phyloP scores from a whole-genome alignment of 2,329 filamentous ascomycete species.

The Ceratocystis ficicola region DNA sequence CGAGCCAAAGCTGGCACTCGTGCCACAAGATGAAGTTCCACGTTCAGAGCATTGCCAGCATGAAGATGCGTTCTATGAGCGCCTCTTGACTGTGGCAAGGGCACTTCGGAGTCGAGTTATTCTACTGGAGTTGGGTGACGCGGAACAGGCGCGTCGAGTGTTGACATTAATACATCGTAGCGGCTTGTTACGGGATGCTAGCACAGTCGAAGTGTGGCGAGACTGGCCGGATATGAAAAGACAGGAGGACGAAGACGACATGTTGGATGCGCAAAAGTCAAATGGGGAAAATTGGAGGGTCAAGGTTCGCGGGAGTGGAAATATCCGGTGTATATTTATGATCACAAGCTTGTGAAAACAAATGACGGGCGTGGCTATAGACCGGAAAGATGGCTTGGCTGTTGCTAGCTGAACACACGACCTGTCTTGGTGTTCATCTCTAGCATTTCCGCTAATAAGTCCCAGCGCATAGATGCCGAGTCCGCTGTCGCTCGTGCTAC shows the following conservation, averaged over 20 bases:
- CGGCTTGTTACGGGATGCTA: constrained; percentile 22
- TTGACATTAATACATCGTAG: constrained; percentile 32
- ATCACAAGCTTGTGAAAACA: constrained; percentile 11
- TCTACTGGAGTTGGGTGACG: constrained; percentile 60
- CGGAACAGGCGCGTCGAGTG: constrained; percentile 51
- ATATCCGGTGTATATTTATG: constrained; percentile 21
- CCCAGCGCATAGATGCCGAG: constrained; percentile 51
- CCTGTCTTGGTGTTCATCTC: constrained; percentile 35
- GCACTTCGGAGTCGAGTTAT: constrained; percentile 42
- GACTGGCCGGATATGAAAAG: constrained; percentile 44
- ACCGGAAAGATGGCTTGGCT: not conserved
- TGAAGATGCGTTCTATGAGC: constrained; percentile 54
- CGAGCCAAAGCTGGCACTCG: constrained; percentile 70
- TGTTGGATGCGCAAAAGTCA: not conserved
- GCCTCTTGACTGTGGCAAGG: constrained; percentile 45
- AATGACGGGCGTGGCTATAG: too few relatives aligned
- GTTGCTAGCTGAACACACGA: constrained; percentile 26
- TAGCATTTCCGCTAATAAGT: constrained; percentile 68
- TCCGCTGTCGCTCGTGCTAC: constrained; percentile 63
- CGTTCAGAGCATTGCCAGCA: constrained; percentile 28
- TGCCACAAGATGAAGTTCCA: constrained; percentile 36
- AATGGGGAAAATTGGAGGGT: constrained; percentile 8
- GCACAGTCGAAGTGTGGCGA: constrained; percentile 55
- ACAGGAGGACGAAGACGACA: not conserved
- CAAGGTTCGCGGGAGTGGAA: constrained; percentile 17